Conservation (phyloP, 2,329 filamentous ascomycete genomes). For the Colletotrichum tropicicola region DNA sequence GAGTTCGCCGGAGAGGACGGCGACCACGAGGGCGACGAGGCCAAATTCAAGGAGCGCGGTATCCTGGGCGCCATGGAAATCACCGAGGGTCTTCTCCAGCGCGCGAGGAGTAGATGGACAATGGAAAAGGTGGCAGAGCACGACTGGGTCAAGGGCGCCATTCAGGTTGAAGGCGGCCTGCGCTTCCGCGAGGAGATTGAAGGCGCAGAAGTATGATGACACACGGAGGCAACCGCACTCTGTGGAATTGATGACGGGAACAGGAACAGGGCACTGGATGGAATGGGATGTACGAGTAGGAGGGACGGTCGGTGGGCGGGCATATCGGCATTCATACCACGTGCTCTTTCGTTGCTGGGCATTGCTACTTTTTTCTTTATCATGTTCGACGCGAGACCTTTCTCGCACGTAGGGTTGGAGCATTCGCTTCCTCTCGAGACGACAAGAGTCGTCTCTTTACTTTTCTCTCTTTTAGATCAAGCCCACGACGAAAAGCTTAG, state of each 20-base stretch:
- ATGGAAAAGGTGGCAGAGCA: constrained; percentile 77
- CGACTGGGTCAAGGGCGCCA: constrained; percentile 80
- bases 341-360: not conserved
- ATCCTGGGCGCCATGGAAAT: constrained; percentile 81
- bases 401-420: constrained; percentile 12
- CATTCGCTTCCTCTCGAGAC: not conserved
- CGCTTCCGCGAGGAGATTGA: constrained; percentile 68
- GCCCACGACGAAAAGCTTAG: constrained; percentile 16
- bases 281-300: constrained; percentile 24
- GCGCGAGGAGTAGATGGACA: constrained; percentile 80
- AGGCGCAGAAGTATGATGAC: constrained; percentile 58
- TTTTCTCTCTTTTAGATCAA: constrained; percentile 8
- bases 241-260: constrained; percentile 6
- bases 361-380: constrained; percentile 23
- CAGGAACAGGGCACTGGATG: not conserved
- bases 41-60: constrained; percentile 68
- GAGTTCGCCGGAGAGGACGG: constrained; percentile 85
- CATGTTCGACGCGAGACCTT: constrained; percentile 17
- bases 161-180: constrained; percentile 72
- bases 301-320: not conserved
- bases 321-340: constrained; percentile 2
- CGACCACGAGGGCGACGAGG: constrained; percentile 78
- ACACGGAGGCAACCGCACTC: not conserved
- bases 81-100: constrained; percentile 85
- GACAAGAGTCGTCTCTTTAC: not conserved